Evolutionary conservation across 768 basidiomycete genomes (phyloP), one percentile per base, ranked within the genome.

Genomic region (Lactarius akahatsu): DNA sequence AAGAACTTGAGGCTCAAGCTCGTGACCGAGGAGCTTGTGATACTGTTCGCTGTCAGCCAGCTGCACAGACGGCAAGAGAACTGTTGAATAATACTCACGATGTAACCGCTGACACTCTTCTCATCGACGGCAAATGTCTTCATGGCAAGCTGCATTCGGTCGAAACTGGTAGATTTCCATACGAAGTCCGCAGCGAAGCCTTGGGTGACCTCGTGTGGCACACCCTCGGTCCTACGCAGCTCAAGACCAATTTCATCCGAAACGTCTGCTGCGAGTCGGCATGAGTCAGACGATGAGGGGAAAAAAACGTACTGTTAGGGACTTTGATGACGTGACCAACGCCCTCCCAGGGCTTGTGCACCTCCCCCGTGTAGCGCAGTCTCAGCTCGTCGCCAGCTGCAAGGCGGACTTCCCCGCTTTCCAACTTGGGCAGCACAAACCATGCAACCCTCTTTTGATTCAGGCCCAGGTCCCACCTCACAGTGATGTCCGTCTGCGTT

Each of bases 401-500:
- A 57, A 99, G 81, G 71, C 96, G 85, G 26, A 99, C 96, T 78
- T 99, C 97, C 28, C 97, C 97, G 72, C 94, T 96, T 79, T 99
- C 97, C 64, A 99, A 82, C 79, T 98, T 98, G 2, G 97, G 97
- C 74, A 99, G 79, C 66, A 86, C 80, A 76, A 99, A 99, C 94
- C 96, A 99, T 0, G 97, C 96, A n/a, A 98, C 90, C 36, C 97
- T 86, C 79, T 98, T 98, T 79, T 99, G 97, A 76, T 99, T 99
- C 71, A 99, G 79, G 75, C 97, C 97, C 60, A 98, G 81, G 77
- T 99, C 97, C 97, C 97, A 99, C 55, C 97, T 82, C 28, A 99
- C 90, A 32, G 89, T 88, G 73, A 99, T 96, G 69, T 96, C 94
- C 5, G 92, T 97, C 79, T 99, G 96, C 0, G 97, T 98, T 79